Evolutionary conservation across 495 filamentous ascomycete genomes (phyloP).

Genomic region (Aspergillus mulundensis): DNA sequence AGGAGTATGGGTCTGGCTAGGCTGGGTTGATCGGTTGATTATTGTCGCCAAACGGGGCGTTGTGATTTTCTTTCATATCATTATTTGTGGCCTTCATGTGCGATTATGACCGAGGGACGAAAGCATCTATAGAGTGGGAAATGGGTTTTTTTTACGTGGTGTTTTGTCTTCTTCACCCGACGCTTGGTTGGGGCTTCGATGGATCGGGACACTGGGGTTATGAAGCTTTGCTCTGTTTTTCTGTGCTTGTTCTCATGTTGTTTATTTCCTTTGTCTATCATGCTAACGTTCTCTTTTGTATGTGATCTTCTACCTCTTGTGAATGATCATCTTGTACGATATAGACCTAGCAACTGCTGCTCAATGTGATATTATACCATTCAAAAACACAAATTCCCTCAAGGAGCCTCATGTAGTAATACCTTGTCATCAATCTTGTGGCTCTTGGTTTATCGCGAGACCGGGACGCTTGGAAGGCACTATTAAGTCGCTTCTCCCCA

Average conservation of each 20-base stretch:
- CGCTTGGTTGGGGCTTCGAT: background rate
- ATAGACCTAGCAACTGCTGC: conserved; percentile 4
- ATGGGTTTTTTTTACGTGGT: conserved; percentile 11
- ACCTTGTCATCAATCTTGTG: too few relatives aligned
- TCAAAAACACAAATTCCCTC: background rate
- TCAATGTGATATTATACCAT: conserved; percentile 3
- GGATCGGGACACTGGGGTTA: conserved; percentile 5
- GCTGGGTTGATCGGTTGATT: conserved; percentile 1
- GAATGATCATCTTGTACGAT: conserved; percentile 12
- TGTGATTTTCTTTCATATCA: conserved; percentile 17
- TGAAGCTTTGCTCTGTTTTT: background rate
- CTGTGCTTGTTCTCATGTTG: too few relatives aligned
- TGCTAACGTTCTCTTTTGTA: background rate
- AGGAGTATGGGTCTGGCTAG: conserved; percentile 32
- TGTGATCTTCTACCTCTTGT: conserved; percentile 6
- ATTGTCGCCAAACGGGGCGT: conserved; percentile 4
- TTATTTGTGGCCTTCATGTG: conserved; percentile 18
- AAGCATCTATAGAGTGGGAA: conserved; percentile 18
- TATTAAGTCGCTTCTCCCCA: too few relatives aligned
- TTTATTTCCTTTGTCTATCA: background rate
- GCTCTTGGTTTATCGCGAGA: too few relatives aligned
- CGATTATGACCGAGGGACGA: conserved; percentile 14
- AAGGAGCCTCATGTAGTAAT: too few relatives aligned
- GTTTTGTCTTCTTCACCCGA: conserved; percentile 2
- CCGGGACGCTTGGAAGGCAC: too few relatives aligned